Evolutionary conservation across 768 basidiomycete species (phyloP), one percentile per base, ranked within the genome.

Genomic region (Serendipita sp.): DNA sequence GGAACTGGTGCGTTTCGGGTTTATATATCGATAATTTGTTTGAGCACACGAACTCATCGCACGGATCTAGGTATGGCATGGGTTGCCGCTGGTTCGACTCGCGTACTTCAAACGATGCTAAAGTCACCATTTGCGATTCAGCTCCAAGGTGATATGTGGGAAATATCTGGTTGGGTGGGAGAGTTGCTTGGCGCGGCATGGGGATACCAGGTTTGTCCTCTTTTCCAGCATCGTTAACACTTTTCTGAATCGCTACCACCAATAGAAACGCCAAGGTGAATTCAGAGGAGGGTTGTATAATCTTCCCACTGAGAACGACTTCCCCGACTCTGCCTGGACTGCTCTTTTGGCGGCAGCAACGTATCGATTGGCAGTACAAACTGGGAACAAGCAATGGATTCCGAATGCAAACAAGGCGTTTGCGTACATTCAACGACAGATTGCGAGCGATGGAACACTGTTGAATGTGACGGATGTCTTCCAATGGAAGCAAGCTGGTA

Each of bases 281-380:
- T 41, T 41, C 13, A 41, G 38, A 41, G 38, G 38, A 5, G 38
- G 7, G 13, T 13, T 41, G 7, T 41, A 41, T n/a, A 36, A 65
- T 38, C 46, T 35, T 16, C 34, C n/a, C 16, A 41, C 38, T 13
- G 38, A 41, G 38, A 41, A 41, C 15, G 44, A 56, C 23, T 65
- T 65, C 30, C 35, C 44, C n/a, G 65, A 65, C 23, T 36, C 52
- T 3, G 65, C 65, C 13, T 54, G 65, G 35, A 65, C 65, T 30
- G 41, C 65, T 5, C 65, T 65, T 35, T 18, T 58, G 32, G 65
- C 65, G 10, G 51, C 65, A 15, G 58, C 65, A 2, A 58, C 52
- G 8, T 65, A 62, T 46, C 65, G 65, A 0, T 3, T 58, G 34
- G 51, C 65, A 3, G 23, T 48, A 4, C 52, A 46, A 30, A 65